phyloP scores from a whole-genome alignment of 2,329 filamentous ascomycete genomes.

The Arthrobotrys sinensis region DNA sequence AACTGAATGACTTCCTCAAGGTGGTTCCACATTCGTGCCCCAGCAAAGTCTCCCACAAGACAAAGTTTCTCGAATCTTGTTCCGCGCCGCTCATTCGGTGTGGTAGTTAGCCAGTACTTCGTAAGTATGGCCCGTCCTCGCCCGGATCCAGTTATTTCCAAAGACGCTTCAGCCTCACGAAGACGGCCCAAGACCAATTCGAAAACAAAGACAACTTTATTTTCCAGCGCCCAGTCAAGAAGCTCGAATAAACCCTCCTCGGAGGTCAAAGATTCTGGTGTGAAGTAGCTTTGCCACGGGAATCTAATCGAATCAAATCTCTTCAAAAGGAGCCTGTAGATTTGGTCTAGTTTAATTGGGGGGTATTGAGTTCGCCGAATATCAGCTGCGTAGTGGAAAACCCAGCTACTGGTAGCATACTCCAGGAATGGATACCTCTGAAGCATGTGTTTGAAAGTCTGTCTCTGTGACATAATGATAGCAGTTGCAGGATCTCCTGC shows the following conservation, averaged over 20 bases:
- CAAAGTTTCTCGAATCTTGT: constrained; percentile 8
- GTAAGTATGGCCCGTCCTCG: too few species aligned
- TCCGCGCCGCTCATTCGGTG: too few species aligned
- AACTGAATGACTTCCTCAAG: background rate
- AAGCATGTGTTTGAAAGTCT: constrained; percentile 23
- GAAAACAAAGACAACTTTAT: background rate
- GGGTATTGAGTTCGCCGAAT: background rate
- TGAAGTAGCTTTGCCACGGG: constrained; percentile 41
- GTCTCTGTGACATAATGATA: background rate
- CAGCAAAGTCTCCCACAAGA: background rate
- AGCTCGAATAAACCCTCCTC: background rate
- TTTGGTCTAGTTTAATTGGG: background rate
- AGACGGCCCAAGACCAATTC: background rate
- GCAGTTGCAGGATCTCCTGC: background rate
- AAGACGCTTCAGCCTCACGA: background rate
- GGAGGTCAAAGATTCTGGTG: background rate
- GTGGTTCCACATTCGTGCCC: background rate
- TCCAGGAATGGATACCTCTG: constrained; percentile 19
- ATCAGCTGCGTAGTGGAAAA: constrained; percentile 6
- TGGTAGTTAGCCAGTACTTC: constrained; percentile 7
- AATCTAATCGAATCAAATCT: constrained; percentile 25
- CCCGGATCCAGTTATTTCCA: too few species aligned
- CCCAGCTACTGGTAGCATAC: constrained; percentile 35
- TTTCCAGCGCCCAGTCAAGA: constrained; percentile 29
- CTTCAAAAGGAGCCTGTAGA: background rate